Base-by-base conservation (phyloP, 2,329 filamentous ascomycete genomes). In the Alternaria rosae region DNA sequence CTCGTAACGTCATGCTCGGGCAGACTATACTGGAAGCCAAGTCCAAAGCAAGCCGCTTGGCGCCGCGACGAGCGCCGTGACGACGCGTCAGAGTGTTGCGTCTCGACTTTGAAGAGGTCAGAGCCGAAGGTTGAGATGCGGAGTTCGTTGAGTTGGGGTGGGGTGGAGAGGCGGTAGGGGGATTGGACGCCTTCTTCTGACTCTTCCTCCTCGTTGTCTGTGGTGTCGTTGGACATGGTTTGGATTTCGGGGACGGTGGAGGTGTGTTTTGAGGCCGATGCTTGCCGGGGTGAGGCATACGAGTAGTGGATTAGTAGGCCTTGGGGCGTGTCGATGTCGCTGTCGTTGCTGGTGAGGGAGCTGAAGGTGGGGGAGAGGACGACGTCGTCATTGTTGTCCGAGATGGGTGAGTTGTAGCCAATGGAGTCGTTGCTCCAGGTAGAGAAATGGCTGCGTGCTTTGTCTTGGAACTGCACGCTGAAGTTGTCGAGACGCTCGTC, bases 21-120 rank as follows among this genome's bases (percentile, higher is more conserved):
- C 0, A 79, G 67, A 43, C 69, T 76, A 61, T 78, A 78, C 38
- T 78, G 70, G 55, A 80, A 78, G 7, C 74, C 73, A 2, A 72
- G 52, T 8, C 76, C 76, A 30, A 76, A 78, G 59, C 73, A 77
- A 2, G 72, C 67, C 10, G 70, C 74, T 48, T 77, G 72, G 48
- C 77, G 69, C 13, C 72, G 70, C 2, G 74, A 65, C 5, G 59
- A 58, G 32, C 59, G 59, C 10, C 54, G 42, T 5, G 59, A 58
- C 10, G 69, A 67, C 1, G 68, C 43, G 5, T 73, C 72, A 10
- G 66, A 43, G 44, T 25, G 11, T 2, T 41, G 43, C 47, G 75
- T 70, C 17, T 70, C 68, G 12, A 75, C 54, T 10, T 69, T 65
- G 69, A 78, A 76, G 32, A 77, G 68, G 38, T 69, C 70, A 23